Base-by-base conservation (phyloP, 2,329 filamentous ascomycete species). In the Monosporascus sp. region DNA sequence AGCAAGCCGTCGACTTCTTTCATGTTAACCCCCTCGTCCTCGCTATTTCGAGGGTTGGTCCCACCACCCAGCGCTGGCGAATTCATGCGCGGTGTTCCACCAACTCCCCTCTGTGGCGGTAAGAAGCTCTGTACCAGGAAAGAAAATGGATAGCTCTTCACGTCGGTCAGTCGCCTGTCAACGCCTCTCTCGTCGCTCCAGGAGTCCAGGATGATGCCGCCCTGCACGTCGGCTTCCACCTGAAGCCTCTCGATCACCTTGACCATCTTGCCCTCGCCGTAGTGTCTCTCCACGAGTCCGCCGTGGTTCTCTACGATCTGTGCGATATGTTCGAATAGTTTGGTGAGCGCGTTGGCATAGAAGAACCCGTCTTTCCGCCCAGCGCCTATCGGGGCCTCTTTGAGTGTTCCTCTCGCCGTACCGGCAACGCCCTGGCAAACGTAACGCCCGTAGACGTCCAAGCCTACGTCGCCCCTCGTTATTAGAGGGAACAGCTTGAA, bases 401-500 rank as follows among this genome's bases (percentile, higher is more conserved):
- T 91, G 62, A 96, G 78, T 64, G 89, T 95, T 41, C 82, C 79
- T 49, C 94, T 84, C 20, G 94, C 94, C 51, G 88, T 84, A 17
- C 87, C 84, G 7, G 93, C 91, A 38, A 99, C 93, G 17, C 94
- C 94, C 69, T 95, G 90, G 66, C 94, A 99, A 31, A 99, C 93
- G 69, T 97, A 99, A 61, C 87, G 84, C 1, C 94, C 94, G 69
- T 99, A 99, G 3, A 96, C 90, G 71, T 99, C 93, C 53, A 99
- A 71, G 1, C 94, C 94, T 7, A 93, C 89, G 52, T 96, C 89
- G 3, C 90, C 86, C 56, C 92, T 82, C 15, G 89, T 92, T 66
- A 99, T 97, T 37, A 99, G 76, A 17, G 94, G 94, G 64, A 99
- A 99, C 38, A 99, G 77, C 75, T 99, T 99, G 76, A 99, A 99